Percentiles rank a stretch among this genome's conserved stretches.
phyloP scores from a whole-genome alignment of 495 filamentous ascomycete species.

The Lasiosphaeria ovina region DNA sequence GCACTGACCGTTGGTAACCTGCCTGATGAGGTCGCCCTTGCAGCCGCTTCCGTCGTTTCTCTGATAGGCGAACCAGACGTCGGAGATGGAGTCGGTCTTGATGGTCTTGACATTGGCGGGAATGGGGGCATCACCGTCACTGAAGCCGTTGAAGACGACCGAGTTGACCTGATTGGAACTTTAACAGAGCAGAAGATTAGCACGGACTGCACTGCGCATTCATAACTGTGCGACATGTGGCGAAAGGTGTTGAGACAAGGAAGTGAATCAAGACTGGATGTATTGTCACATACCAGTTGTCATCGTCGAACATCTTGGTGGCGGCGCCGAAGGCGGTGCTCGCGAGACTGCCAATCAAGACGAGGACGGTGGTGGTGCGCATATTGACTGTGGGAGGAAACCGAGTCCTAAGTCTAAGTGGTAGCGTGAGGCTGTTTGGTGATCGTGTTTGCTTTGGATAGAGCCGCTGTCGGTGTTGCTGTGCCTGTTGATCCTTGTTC shows the following conservation, averaged over 20 bases:
- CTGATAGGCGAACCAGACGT: slow-evolving; percentile 16
- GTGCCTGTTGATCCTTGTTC: background rate
- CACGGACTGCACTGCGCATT: background rate
- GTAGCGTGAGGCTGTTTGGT: background rate
- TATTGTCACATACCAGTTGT: slow-evolving; percentile 15
- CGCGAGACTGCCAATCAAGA: slow-evolving; percentile 12
- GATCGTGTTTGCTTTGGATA: background rate
- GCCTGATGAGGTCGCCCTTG: slow-evolving; percentile 17
- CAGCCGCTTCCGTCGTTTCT: slow-evolving; percentile 12
- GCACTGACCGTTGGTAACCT: slow-evolving; percentile 4
- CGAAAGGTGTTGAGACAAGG: background rate
- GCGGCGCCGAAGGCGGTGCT: slow-evolving; percentile 17
- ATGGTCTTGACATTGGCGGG: slow-evolving; percentile 19
- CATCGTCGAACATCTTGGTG: slow-evolving; percentile 20
- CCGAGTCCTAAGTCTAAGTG: background rate
- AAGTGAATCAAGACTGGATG: no score
- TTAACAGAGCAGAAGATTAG: background rate
- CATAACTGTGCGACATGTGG: background rate
- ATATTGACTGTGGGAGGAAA: background rate
- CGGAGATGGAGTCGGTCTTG: slow-evolving; percentile 8
- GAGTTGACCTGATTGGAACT: slow-evolving; percentile 15
- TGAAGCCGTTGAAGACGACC: slow-evolving; percentile 16
- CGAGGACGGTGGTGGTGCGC: slow-evolving; percentile 6
- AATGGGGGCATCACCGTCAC: slow-evolving; percentile 12
- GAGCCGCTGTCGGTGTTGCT: background rate